Base-by-base conservation (phyloP, 164 flowering plant species). In the Kalanchoe fedtschenkoi region DNA sequence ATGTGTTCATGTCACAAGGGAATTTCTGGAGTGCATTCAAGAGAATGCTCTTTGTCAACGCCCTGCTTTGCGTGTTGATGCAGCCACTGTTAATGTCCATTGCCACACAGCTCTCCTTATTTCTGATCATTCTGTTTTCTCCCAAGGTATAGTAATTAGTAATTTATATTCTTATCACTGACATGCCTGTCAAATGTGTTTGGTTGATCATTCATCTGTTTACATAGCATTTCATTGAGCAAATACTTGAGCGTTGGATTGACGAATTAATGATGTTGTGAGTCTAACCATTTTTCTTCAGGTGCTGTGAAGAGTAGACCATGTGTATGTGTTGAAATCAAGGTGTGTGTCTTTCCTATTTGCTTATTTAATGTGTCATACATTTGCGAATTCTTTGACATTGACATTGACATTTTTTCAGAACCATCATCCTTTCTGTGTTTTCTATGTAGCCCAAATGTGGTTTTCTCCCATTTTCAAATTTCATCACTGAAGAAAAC, bases 401-500 rank as follows among this genome's bases (percentile, higher is more conserved):
- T 35, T 34, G 6, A 10, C 22, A 21, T 1, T 24, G 0, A 2
- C 11, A 17, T 6, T 14, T 14, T 34, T 59, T 14, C 26, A 21
- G 35, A n/a, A 9, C 44, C 24, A 11, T 24, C 10, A 58, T 44
- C 6, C 24, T 35, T 66, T 34, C 22, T 37, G 41, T 22, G 6
- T 19, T 65, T 30, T 42, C 46, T 33, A 37, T 68, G 68, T 67
- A 93, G 97, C 97, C 99, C 42, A 93, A 93, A 77, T 85, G 95
- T 74, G 99, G 99, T 66, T 91, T 88, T 84, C 89, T 93, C 62
- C 91, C 99, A 59, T 58, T 42, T 66, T 91, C 96, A 66, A 85
- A 67, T 65, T 84, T 81, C 71, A 84, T 93, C 35, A 63, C 78
- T 21, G 37, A n/a, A 6, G 33, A 61, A 61, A 61, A 44, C 46